Base-by-base conservation (phyloP, 768 basidiomycete genomes). In the Suillus subalutaceus region DNA sequence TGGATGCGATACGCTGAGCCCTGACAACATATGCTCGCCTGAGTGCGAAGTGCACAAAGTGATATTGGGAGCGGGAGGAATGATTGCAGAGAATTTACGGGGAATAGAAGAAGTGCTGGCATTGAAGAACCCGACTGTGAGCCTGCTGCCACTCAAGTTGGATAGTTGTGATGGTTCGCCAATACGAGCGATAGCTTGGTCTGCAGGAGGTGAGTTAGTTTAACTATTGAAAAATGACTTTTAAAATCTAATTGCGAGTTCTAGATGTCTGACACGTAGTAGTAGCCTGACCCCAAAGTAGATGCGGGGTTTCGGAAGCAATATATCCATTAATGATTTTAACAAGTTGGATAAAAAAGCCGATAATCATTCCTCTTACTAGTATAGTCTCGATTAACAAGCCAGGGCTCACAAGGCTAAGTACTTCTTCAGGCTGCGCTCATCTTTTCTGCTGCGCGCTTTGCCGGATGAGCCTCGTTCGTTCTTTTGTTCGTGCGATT, bases 71-170 rank as follows among this genome's bases (percentile, higher is more conserved):
- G 79, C 79, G n/a, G 89, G 86, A 0, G 85, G 86, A 6, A 66
- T 87, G 5, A 90, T 93, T 66, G 89, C 84, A 12, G 91, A 92
- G 78, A 92, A 92, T 69, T 66, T 93, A 73, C 84, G 81, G 7
- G 85, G 85, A 64, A 68, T 92, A 66, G 83, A 84, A 50, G 70
- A 69, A 46, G 72, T 90, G 8, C 62, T 75, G 8, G 64, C 52
- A 35, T 72, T 73, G 41, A 72, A 74, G 43, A 68, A 74, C 13
- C 84, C 82, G 73, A 71, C 80, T 30, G 83, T 89, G 40, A 86
- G 83, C 57, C 69, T 91, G 57, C 70, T 88, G 48, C 90, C 90
- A 1, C 71, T 92, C 48, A 86, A 83, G 30, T 68, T 92, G 23
- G 79, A 76, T 9, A 86, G 83, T 12, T 81, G 84, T 38, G 90